Evolutionary conservation across 148 eudicot genomes (phyloP).

Genomic region (Vaccinium darrowii): DNA sequence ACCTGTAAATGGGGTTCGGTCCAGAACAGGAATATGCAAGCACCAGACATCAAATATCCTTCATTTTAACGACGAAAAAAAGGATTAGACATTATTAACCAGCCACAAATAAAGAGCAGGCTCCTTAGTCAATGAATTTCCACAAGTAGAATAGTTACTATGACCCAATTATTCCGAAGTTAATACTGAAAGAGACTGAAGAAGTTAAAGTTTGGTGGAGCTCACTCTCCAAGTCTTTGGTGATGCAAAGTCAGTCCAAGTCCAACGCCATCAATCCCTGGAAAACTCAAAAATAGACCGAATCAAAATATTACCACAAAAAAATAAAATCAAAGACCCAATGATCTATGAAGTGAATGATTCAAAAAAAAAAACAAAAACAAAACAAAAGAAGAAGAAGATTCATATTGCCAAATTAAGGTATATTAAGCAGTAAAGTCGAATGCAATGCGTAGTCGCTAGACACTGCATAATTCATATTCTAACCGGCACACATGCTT

Average conservation of each 20-base stretch:
- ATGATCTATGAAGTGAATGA: not conserved
- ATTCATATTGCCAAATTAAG: not conserved
- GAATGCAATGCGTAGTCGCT: too few species aligned
- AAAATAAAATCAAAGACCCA: not conserved
- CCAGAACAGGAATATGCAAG: constrained; percentile 58
- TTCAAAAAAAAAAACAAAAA: too few species aligned
- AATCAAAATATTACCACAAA: not conserved
- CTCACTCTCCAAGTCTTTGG: constrained; percentile 52
- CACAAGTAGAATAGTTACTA: not conserved
- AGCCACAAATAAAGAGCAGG: not conserved
- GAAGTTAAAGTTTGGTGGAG: not conserved
- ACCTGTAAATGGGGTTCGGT: constrained; percentile 67
- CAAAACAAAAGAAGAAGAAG: too few species aligned
- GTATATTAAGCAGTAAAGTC: not conserved
- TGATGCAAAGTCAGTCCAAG: constrained; percentile 54
- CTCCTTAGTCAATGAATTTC: not conserved
- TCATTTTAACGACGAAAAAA: constrained; percentile 3
- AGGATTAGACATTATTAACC: not conserved
- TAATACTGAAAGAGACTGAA: not conserved
- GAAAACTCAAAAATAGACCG: not conserved
- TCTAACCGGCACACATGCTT: not conserved
- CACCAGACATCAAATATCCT: constrained; percentile 76
- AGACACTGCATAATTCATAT: not conserved
- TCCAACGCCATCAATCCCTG: constrained; percentile 64
- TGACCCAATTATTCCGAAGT: too few species aligned